These are phyloP conservation scores for Diaporthe ilicicola DNA, from an alignment of 2,329 filamentous ascomycete genomes.

Conservation along the genomic window DNA sequence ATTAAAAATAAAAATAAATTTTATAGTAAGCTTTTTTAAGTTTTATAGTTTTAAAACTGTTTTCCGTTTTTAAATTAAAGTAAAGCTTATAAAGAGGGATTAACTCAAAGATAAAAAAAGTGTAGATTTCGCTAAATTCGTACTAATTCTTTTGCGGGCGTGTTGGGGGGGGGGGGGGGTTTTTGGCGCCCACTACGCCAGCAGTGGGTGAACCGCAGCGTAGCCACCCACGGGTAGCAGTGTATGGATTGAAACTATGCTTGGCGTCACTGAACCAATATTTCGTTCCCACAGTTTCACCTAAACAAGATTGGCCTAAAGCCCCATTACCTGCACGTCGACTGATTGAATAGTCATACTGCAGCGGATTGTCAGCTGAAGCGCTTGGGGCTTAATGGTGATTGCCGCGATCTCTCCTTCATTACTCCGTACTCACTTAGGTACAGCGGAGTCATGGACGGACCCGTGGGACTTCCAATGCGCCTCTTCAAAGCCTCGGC, in stretches of 20 bases:
- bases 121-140: too few species aligned
- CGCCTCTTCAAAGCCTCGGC: not conserved
- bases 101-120: too few species aligned
- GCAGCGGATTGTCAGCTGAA: not conserved
- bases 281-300: not conserved
- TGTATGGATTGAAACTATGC: not conserved
- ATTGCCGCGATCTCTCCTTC: not conserved
- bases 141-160: too few species aligned
- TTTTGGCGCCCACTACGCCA: too few species aligned
- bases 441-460: not conserved
- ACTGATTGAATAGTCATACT: slow-evolving; percentile 1
- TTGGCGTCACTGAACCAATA: slow-evolving; percentile 1
- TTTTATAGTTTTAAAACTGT: too few species aligned
- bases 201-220: too few species aligned
- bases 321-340: not conserved
- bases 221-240: too few species aligned
- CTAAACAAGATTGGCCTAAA: not conserved
- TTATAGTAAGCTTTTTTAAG: too few species aligned
- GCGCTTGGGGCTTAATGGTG: not conserved
- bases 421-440: not conserved
- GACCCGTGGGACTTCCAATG: not conserved
- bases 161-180: too few species aligned
- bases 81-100: too few species aligned
- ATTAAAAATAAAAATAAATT: too few species aligned
- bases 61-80: too few species aligned